Conservation (phyloP, 1,139 yeast genomes). For the Pichia cactophila region DNA sequence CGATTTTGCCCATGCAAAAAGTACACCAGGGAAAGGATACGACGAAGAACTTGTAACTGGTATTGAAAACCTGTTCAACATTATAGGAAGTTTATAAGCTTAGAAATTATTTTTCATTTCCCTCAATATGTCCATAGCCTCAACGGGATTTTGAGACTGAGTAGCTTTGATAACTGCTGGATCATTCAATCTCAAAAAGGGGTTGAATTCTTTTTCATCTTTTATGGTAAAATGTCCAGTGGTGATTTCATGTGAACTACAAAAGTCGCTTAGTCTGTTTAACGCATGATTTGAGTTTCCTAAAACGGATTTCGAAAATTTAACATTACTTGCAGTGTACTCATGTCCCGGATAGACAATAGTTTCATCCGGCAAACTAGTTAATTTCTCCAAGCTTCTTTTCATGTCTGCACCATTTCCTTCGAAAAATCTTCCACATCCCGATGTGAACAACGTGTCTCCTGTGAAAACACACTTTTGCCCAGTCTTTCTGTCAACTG, state of each 20-base stretch:
- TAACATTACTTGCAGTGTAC: conserved; percentile 76
- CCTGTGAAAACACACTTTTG: conserved; percentile 86
- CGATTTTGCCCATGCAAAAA: conserved; percentile 84
- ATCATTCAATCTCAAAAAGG: conserved; percentile 71
- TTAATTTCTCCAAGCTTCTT: conserved; percentile 52
- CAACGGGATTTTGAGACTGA: conserved; percentile 30
- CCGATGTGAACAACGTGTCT: conserved; percentile 87
- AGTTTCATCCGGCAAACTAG: conserved; percentile 57
- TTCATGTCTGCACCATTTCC: conserved; percentile 83
- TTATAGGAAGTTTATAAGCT: conserved; percentile 15
- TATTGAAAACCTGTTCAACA: conserved; percentile 46
- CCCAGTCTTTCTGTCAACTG: conserved; percentile 50
- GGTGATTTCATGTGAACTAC: conserved; percentile 53
- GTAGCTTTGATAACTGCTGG: conserved; percentile 38
- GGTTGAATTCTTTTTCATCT: conserved; percentile 78
- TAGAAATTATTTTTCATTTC: conserved; percentile 39
- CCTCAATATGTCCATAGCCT: conserved; percentile 42
- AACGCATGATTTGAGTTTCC: conserved; percentile 43
- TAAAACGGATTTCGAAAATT: conserved; percentile 64
- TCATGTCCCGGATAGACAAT: conserved; percentile 91
- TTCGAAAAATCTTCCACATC: conserved; percentile 96
- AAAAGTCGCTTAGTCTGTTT: conserved; percentile 43
- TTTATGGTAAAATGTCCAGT: conserved; percentile 80
- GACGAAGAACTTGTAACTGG: conserved; percentile 69
- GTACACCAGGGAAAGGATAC: conserved; percentile 55